Evolutionary conservation across 192 early-diverging fungal species (phyloP).

Genomic region (Rhizoclosmatium sp.): DNA sequence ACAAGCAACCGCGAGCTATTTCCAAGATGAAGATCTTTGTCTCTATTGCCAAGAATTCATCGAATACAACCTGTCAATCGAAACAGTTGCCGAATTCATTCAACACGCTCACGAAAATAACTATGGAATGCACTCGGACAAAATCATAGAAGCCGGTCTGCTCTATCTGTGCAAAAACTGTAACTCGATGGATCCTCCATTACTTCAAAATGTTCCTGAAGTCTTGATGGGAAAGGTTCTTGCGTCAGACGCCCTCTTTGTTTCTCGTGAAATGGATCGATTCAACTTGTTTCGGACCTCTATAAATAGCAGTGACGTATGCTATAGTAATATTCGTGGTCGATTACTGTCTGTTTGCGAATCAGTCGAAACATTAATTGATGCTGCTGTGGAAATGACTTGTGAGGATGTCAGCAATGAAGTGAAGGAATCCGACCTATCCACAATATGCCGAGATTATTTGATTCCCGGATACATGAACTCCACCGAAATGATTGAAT

Average conservation of each 20-base stretch:
- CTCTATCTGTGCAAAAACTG: constrained; percentile 39
- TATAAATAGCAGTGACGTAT: not conserved
- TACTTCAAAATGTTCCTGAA: constrained; percentile 34
- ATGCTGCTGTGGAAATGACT: too few relatives aligned
- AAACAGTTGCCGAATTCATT: constrained; percentile 45
- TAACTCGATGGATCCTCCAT: constrained; percentile 8
- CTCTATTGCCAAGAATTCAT: constrained; percentile 35
- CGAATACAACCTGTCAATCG: constrained; percentile 12
- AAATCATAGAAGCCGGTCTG: constrained; percentile 44
- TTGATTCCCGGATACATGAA: too few relatives aligned
- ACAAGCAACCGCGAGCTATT: constrained; percentile 39
- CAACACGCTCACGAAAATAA: constrained; percentile 38
- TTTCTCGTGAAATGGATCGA: constrained; percentile 27
- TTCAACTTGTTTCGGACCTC: constrained; percentile 24
- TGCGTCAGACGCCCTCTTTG: constrained; percentile 50
- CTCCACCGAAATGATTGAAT: too few relatives aligned
- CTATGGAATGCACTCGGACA: constrained; percentile 43
- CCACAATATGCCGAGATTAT: too few relatives aligned
- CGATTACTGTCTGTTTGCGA: too few relatives aligned
- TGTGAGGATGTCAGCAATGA: too few relatives aligned
- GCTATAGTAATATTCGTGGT: too few relatives aligned
- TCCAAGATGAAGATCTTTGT: constrained; percentile 39
- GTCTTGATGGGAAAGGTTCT: constrained; percentile 38
- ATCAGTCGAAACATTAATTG: too few relatives aligned
- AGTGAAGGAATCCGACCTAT: too few relatives aligned